A percentile compares a stretch with the other conserved stretches of the same genome.
These are phyloP conservation scores for Taiozyma sp. DNA, from an alignment of 1,139 yeast genomes.

Conservation along the genomic window DNA sequence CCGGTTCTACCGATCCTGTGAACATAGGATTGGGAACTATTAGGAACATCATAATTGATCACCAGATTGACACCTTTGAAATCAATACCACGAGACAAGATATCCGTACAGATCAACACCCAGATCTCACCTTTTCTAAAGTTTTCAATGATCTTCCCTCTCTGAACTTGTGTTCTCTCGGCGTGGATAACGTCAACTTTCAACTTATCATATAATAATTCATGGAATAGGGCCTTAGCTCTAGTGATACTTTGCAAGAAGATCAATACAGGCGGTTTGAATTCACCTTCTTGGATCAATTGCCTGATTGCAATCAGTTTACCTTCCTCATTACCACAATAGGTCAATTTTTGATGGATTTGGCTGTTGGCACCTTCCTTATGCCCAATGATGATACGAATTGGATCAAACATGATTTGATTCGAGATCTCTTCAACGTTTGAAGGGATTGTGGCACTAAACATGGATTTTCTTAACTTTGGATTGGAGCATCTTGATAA, in stretches of 20 bases:
- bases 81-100: slow-evolving; percentile 93
- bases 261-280: slow-evolving; percentile 89
- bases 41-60: slow-evolving; percentile 95
- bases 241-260: slow-evolving; percentile 89
- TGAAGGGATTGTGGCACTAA: slow-evolving; percentile 94
- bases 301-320: slow-evolving; percentile 88
- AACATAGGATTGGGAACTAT: slow-evolving; percentile 88
- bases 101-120: slow-evolving; percentile 97
- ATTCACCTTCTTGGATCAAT: slow-evolving; percentile 76
- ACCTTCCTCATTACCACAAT: slow-evolving; percentile 93
- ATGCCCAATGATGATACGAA: slow-evolving; percentile 85
- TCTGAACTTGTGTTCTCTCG: slow-evolving; percentile 84
- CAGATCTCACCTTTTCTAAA: slow-evolving; percentile 89
- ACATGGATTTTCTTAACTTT: slow-evolving; percentile 63
- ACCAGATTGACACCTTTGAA: slow-evolving; percentile 94
- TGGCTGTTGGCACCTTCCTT: slow-evolving; percentile 87
- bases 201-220: slow-evolving; percentile 80
- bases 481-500: slow-evolving; percentile 53
- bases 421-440: slow-evolving; percentile 87
- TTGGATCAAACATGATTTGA: slow-evolving; percentile 77
- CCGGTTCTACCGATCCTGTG: slow-evolving; percentile 99
- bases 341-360: slow-evolving; percentile 79
- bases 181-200: slow-evolving; percentile 97
- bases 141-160: slow-evolving; percentile 78
- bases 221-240: slow-evolving; percentile 93